phyloP scores from a whole-genome alignment of 805 yeast genomes.

The Teunomyces aglyptinius region DNA sequence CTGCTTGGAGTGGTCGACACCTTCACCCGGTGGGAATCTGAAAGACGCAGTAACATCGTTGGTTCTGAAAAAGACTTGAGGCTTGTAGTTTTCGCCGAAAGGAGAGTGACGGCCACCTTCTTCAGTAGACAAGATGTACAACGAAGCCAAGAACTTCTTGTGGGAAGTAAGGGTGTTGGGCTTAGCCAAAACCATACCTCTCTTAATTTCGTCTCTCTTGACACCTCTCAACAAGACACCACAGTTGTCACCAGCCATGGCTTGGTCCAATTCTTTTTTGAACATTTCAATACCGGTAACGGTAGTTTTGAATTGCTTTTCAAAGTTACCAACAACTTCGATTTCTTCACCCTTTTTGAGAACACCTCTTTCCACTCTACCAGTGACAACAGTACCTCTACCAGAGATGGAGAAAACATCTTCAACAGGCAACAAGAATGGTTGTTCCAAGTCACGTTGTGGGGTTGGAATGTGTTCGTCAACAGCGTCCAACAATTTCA shows the following conservation, averaged over 20 bases:
- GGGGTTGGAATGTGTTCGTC: constrained; percentile 97
- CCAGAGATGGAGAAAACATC: constrained; percentile 98
- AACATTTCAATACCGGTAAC: constrained; percentile 99
- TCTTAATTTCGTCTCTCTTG: constrained; percentile 92
- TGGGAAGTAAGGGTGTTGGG: constrained; percentile 90
- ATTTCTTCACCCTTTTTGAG: constrained; percentile 98
- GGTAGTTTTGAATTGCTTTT: constrained; percentile 83
- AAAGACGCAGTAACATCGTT: constrained; percentile 90
- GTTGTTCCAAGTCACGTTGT: constrained; percentile 89
- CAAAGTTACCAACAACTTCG: constrained; percentile 92
- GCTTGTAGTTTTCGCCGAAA: constrained; percentile 95
- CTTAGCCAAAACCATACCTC: constrained; percentile 97
- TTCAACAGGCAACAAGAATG: constrained; percentile 96
- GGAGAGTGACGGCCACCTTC: constrained; percentile 99
- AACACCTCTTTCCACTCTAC: constrained; percentile 98
- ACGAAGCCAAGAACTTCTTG: constrained; percentile 89
- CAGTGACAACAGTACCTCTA: constrained; percentile 99
- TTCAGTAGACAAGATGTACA: constrained; percentile 89
- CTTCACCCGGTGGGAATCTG: constrained; percentile 76
- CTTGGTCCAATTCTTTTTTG: constrained; percentile 96
- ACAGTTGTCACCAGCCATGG: constrained; percentile 99
- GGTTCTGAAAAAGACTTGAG: constrained; percentile 95
- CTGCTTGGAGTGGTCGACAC: constrained; percentile 82
- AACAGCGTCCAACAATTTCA: constrained; percentile 83
- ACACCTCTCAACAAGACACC: constrained; percentile 97